phyloP scores from a whole-genome alignment of 176 grass and related monocot species.

The Aegilops umbellulata region DNA sequence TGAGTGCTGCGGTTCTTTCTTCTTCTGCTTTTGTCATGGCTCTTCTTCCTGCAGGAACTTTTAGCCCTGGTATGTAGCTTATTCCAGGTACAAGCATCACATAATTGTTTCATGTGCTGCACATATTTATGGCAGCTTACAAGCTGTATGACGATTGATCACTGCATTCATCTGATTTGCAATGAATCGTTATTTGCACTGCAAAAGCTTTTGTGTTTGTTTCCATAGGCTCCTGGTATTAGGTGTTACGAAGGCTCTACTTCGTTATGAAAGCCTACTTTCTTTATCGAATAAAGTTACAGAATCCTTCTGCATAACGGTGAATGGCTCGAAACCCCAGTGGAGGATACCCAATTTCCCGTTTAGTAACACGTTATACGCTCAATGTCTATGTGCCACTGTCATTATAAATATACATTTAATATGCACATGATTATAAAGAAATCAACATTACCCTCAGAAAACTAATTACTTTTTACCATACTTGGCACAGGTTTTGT shows the following conservation, averaged over 20 bases:
- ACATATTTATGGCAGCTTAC: neutral
- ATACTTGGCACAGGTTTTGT: conserved; percentile 64
- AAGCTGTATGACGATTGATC: neutral
- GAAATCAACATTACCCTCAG: neutral
- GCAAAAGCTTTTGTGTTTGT: neutral
- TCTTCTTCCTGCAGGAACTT: conserved; percentile 78
- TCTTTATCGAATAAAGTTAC: neutral
- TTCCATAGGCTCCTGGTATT: neutral
- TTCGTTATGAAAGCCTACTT: neutral
- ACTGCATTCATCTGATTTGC: neutral
- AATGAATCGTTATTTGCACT: neutral
- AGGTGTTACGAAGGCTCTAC: neutral
- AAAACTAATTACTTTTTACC: conserved; percentile 9
- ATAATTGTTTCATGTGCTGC: neutral
- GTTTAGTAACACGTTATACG: neutral
- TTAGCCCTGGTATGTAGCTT: conserved; percentile 62
- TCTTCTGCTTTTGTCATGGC: conserved; percentile 77
- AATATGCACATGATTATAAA: neutral
- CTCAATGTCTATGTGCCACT: neutral
- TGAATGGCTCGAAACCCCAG: neutral
- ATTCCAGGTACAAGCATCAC: neutral
- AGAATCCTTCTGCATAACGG: neutral
- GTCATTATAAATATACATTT: neutral
- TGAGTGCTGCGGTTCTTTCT: conserved; percentile 73
- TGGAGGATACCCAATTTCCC: neutral